phyloP scores from a whole-genome alignment of 768 basidiomycete species.

The Trametes elegans region DNA sequence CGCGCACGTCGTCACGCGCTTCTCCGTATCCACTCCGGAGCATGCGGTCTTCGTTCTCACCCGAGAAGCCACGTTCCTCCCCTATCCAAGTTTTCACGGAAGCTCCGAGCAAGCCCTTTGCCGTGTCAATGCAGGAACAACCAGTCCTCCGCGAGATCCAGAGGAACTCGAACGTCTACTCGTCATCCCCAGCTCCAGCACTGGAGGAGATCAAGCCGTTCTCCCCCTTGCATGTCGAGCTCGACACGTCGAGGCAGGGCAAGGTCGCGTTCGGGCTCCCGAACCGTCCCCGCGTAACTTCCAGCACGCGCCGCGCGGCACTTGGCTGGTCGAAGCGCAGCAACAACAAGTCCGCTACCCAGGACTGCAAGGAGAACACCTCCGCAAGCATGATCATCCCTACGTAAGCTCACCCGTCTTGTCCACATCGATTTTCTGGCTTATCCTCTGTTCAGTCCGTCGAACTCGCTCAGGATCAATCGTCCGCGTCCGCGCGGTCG shows the following conservation, averaged over 20 bases:
- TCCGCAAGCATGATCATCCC: slow-evolving; percentile 39
- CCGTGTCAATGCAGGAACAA: slow-evolving; percentile 22
- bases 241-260: slow-evolving; percentile 37
- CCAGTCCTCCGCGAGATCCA: slow-evolving; percentile 42
- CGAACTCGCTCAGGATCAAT: slow-evolving; percentile 42
- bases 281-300: slow-evolving; percentile 51
- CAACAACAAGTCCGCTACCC: slow-evolving; percentile 41
- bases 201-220: slow-evolving; percentile 42
- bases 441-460: slow-evolving; percentile 32
- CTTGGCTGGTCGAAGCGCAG: slow-evolving; percentile 67
- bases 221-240: slow-evolving; percentile 39
- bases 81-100: slow-evolving; percentile 22
- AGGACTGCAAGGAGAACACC: slow-evolving; percentile 45
- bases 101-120: slow-evolving; percentile 17
- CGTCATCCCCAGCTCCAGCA: slow-evolving; percentile 34
- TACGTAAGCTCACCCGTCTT: slow-evolving; percentile 45
- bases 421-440: not conserved
- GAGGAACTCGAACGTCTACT: slow-evolving; percentile 36
- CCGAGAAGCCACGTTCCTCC: slow-evolving; percentile 38
- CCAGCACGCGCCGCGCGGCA: slow-evolving; percentile 53
- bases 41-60: slow-evolving; percentile 44
- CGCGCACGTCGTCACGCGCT: slow-evolving; percentile 66
- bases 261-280: slow-evolving; percentile 31
- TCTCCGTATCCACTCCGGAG: slow-evolving; percentile 68
- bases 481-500: slow-evolving; percentile 47